phyloP scores from a whole-genome alignment of 1,284 basidiomycete genomes.

The Ceratobasidium theobromae region DNA sequence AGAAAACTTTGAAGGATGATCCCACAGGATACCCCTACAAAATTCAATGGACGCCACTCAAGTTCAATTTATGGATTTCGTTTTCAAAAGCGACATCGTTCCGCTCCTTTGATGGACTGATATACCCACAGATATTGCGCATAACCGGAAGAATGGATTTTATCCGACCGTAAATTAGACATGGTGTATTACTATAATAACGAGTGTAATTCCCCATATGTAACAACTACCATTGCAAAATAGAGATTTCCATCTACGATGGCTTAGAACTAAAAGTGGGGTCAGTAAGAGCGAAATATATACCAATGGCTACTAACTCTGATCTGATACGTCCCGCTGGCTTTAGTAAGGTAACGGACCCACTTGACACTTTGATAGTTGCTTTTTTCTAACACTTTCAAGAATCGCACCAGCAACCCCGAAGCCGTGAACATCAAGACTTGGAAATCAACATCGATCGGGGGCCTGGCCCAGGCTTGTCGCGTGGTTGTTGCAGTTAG shows the following conservation, averaged over 20 bases:
- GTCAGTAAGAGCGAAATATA: not conserved
- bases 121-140: too few relatives aligned
- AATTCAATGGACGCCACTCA: not conserved
- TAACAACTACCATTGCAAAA: not conserved
- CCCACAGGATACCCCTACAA: not conserved
- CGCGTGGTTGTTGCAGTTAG: conserved; percentile 84
- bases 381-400: conserved; percentile 97
- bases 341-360: conserved; percentile 88
- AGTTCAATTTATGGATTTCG: conserved; percentile 7
- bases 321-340: conserved; percentile 83
- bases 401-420: conserved; percentile 91
- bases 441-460: conserved; percentile 97
- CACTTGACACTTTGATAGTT: conserved; percentile 92
- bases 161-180: conserved; percentile 2
- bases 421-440: conserved; percentile 99
- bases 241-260: not conserved
- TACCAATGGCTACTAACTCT: conserved; percentile 54
- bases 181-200: not conserved
- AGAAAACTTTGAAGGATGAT: too few relatives aligned
- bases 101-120: conserved; percentile 2
- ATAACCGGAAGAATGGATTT: not conserved
- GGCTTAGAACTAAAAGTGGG: not conserved
- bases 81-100: not conserved
- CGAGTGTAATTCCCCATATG: not conserved
- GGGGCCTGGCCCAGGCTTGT: conserved; percentile 96